phyloP scores from a whole-genome alignment of 2,329 filamentous ascomycete species.

The Bipolaris sorokiniana region DNA sequence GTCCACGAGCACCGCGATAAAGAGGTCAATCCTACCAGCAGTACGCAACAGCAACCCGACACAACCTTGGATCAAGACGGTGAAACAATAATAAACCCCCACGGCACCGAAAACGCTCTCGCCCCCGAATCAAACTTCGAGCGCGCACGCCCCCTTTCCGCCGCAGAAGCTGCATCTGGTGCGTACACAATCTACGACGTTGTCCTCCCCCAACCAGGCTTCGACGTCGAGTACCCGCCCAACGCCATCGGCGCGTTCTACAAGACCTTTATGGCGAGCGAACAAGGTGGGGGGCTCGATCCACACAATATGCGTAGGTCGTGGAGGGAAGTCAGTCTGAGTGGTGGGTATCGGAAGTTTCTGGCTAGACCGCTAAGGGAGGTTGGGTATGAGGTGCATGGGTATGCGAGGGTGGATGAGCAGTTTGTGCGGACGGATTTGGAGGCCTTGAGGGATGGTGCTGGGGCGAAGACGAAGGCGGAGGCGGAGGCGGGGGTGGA shows the following conservation, averaged over 20 bases:
- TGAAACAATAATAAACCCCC: conserved; percentile 69
- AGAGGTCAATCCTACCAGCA: conserved; percentile 30
- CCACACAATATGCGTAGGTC: conserved; percentile 85
- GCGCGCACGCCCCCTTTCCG: conserved; percentile 75
- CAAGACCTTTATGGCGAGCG: conserved; percentile 79
- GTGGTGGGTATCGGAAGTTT: conserved; percentile 85
- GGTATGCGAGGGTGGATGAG: conserved; percentile 73
- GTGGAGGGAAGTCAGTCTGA: conserved; percentile 86
- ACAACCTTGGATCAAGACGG: conserved; percentile 62
- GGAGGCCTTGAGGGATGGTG: conserved; percentile 64
- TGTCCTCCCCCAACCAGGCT: conserved; percentile 91
- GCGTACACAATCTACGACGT: conserved; percentile 83
- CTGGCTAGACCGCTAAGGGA: conserved; percentile 71
- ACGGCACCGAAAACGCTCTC: conserved; percentile 62
- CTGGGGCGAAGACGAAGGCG: conserved; percentile 59
- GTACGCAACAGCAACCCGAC: conserved; percentile 20
- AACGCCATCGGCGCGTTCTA: conserved; percentile 89
- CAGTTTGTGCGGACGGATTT: conserved; percentile 91
- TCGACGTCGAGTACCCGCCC: conserved; percentile 81
- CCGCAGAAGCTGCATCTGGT: conserved; percentile 78
- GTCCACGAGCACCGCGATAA: conserved; percentile 63
- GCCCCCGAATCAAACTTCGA: conserved; percentile 63
- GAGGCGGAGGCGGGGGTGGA: conserved; percentile 7
- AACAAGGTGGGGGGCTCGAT: conserved; percentile 77
- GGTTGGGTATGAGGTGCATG: conserved; percentile 71